phyloP scores from a whole-genome alignment of 768 basidiomycete genomes.

The Mycena albidolilacea region DNA sequence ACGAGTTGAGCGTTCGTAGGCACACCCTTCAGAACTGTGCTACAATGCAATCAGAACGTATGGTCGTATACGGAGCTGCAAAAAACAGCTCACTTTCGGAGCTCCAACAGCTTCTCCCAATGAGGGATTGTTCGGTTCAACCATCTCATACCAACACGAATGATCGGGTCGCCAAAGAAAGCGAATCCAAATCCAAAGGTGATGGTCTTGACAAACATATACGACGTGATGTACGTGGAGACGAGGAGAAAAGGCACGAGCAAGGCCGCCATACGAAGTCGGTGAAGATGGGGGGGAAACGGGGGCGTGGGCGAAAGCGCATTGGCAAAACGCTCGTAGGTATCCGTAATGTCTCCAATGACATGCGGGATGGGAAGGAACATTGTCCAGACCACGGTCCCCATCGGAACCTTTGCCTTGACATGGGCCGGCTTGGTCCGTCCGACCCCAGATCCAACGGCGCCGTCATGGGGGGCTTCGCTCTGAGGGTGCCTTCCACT shows the following conservation, averaged over 20 bases:
- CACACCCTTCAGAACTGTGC: slow-evolving; percentile 55
- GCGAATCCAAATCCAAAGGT: slow-evolving; percentile 51
- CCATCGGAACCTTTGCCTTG: slow-evolving; percentile 28
- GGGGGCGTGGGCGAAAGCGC: slow-evolving; percentile 56
- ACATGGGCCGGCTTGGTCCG: slow-evolving; percentile 16
- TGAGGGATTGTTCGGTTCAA: slow-evolving; percentile 51
- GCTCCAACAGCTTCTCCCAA: slow-evolving; percentile 54
- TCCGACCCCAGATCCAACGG: slow-evolving; percentile 17
- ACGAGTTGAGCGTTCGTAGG: slow-evolving; percentile 64
- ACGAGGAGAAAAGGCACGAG: slow-evolving; percentile 48
- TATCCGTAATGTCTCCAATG: slow-evolving; percentile 27
- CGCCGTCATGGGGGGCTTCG: slow-evolving; percentile 24
- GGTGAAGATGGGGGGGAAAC: slow-evolving; percentile 47
- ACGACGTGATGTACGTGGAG: slow-evolving; percentile 47
- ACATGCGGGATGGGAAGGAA: slow-evolving; percentile 28
- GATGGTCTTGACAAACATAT: slow-evolving; percentile 47
- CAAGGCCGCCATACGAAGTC: slow-evolving; percentile 48
- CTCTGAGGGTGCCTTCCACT: slow-evolving; percentile 44
- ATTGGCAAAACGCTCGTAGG: slow-evolving; percentile 39
- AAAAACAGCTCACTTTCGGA: slow-evolving; percentile 51
- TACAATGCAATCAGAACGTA: slow-evolving; percentile 35
- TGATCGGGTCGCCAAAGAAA: slow-evolving; percentile 59
- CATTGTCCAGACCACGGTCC: slow-evolving; percentile 26
- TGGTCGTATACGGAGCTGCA: slow-evolving; percentile 18
- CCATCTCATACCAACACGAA: slow-evolving; percentile 45